Evolutionary conservation across 2,329 filamentous ascomycete genomes (phyloP), one percentile per base, ranked within the genome.

Genomic region (Botrytis tulipae): DNA sequence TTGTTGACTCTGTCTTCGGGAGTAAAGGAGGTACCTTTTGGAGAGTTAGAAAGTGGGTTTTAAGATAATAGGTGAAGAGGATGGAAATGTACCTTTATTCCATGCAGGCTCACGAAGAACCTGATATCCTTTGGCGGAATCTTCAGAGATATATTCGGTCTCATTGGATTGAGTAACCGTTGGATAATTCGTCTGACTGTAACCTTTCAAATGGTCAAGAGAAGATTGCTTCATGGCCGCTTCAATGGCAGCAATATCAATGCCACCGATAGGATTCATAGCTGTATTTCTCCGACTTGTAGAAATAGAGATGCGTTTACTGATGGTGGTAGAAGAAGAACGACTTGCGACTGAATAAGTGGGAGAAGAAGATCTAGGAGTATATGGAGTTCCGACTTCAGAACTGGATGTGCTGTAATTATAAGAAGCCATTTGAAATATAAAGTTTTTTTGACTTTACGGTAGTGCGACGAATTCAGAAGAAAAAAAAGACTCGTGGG

Each of bases 1-100:
- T 90, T 89, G 80, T 83, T 82, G 72, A 89, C 83, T 78, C 89
- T 88, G 82, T 91, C 87, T 76, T 91, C 89, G 48, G 89, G 89
- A 22, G 86, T 88, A 80, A 91, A 91, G 59, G 89, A 87, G 69
- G 90, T 87, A 78, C 89, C 89, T 91, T 77, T 62, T 51, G 54
- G 60, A 29, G 54, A 57, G 46, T 78, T 61, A 77, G 76, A 54
- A 35, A 37, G 67, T 66, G 2, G 1, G n/a, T 29, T 3, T 46
- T 6, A 22, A 51, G 12, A 16, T 51, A 12, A 10, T 5, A n/a
- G 48, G 9, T 25, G 25, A 14, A 51, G 25, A 14, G 5, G 4
- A n/a, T 14, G 48, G 6, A 12, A 8, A 22, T 3, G 46, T 22
- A 51, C 89, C 89, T 85, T 90, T 90, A 80, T 91, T 91, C 88